Conservation (phyloP, 306 rosid genomes). For the Lathyrus tuberosus region DNA sequence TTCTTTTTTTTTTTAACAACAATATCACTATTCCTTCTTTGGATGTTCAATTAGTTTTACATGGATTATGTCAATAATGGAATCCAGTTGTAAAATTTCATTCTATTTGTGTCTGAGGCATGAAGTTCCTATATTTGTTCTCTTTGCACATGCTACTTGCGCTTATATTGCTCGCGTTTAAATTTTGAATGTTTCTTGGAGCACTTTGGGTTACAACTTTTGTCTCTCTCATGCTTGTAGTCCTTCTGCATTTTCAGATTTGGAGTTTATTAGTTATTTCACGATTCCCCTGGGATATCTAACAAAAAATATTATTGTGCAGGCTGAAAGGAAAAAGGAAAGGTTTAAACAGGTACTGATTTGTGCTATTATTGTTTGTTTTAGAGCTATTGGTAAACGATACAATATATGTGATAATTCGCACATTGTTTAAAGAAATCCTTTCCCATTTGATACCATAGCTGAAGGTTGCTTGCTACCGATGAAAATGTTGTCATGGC, state of each 20-base stretch:
- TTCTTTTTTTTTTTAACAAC: not conserved
- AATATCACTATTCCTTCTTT: not conserved
- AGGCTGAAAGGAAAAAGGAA: slow-evolving; percentile 72
- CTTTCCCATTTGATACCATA: slow-evolving; percentile 25
- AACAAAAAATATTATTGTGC: slow-evolving; percentile 43
- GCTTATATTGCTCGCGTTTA: not conserved
- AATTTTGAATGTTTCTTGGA: not conserved
- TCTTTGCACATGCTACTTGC: not conserved
- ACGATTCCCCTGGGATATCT: slow-evolving; percentile 5
- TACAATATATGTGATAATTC: not conserved
- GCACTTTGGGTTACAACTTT: not conserved
- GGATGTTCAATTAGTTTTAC: not conserved
- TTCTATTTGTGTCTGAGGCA: not conserved
- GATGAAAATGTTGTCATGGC: slow-evolving; percentile 1
- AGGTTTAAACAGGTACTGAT: slow-evolving; percentile 79
- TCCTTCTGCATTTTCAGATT: slow-evolving; percentile 21
- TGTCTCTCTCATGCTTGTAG: slow-evolving; percentile 17
- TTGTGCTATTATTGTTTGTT: slow-evolving; percentile 23
- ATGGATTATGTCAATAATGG: not conserved
- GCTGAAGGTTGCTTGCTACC: slow-evolving; percentile 28
- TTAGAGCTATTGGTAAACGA: slow-evolving; percentile 10
- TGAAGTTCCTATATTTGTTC: not conserved
- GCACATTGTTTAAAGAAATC: slow-evolving; percentile 23
- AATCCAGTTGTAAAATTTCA: not conserved
- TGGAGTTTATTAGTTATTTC: slow-evolving; percentile 1